Percentiles rank a stretch among this genome's conserved stretches.
Conservation (phyloP, 2,329 filamentous ascomycete species). For the Colletotrichum liaoningense region DNA sequence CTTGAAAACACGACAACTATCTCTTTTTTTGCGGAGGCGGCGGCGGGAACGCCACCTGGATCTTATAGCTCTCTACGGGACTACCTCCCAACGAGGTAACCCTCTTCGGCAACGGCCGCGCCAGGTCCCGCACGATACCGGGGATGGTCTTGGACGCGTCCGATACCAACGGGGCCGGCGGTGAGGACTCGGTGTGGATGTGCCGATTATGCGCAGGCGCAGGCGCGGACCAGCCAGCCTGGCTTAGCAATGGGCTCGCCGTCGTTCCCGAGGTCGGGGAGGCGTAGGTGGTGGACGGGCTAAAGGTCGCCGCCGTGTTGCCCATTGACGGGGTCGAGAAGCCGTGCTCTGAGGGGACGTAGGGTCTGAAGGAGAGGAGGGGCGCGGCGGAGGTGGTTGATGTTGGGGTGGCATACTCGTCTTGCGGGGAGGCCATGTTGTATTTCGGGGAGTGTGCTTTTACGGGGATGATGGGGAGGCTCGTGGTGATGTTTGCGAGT, state of each 20-base stretch:
- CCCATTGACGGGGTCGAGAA: slow-evolving; percentile 35
- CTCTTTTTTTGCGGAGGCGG: slow-evolving; percentile 46
- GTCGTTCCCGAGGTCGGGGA: slow-evolving; percentile 29
- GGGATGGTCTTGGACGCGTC: slow-evolving; percentile 10
- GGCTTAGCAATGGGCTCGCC: slow-evolving; percentile 36
- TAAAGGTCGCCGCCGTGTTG: slow-evolving; percentile 13
- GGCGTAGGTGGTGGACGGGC: slow-evolving; percentile 20
- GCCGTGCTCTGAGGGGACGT: slow-evolving; percentile 45
- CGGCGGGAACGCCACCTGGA: slow-evolving; percentile 53
- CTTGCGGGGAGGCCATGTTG: slow-evolving; percentile 29
- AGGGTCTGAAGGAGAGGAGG: slow-evolving; percentile 45
- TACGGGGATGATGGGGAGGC: slow-evolving; percentile 16
- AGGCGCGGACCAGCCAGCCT: slow-evolving; percentile 32
- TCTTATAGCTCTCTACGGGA: slow-evolving; percentile 49
- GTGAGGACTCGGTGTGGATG: not conserved
- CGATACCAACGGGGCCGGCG: not conserved
- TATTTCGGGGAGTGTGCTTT: slow-evolving; percentile 28
- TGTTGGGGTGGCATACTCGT: slow-evolving; percentile 43
- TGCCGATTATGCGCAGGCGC: slow-evolving; percentile 3
- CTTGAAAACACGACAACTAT: not conserved
- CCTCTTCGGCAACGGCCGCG: slow-evolving; percentile 27
- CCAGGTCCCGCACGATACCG: slow-evolving; percentile 4
- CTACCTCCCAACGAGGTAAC: slow-evolving; percentile 38
- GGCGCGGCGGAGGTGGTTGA: slow-evolving; percentile 49
- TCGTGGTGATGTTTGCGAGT: slow-evolving; percentile 30